Percentiles rank a stretch among this genome's conserved stretches.
Evolutionary conservation across 441 rosid species (phyloP).

Genomic region (Capsella rubella): DNA sequence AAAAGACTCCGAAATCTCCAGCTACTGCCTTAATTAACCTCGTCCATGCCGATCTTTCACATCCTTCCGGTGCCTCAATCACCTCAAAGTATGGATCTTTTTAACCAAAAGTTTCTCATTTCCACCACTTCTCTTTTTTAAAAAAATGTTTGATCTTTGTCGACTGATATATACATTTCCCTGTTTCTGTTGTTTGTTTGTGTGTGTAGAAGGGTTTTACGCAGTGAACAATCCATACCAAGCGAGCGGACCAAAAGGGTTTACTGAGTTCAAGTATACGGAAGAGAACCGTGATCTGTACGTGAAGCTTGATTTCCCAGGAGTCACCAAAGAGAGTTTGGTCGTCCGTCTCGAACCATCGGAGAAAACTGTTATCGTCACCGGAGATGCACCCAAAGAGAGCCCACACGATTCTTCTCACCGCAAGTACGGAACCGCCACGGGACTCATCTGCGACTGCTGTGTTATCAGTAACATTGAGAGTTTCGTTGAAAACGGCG

Average conservation of each 20-base stretch:
- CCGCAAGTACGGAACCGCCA: slow-evolving; percentile 37
- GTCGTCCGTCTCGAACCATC: not conserved
- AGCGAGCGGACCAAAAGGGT: slow-evolving; percentile 35
- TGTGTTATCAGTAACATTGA: slow-evolving; percentile 25
- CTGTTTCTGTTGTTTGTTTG: no score
- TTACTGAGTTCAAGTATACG: slow-evolving; percentile 33
- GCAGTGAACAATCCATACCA: slow-evolving; percentile 35
- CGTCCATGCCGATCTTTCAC: slow-evolving; percentile 13
- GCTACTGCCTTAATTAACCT: not conserved
- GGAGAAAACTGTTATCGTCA: slow-evolving; percentile 24
- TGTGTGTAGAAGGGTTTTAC: slow-evolving; percentile 31
- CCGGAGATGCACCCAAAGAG: slow-evolving; percentile 35
- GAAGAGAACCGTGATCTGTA: slow-evolving; percentile 29
- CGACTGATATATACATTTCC: not conserved
- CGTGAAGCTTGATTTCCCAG: slow-evolving; percentile 38
- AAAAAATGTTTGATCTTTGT: not conserved
- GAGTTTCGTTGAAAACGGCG: slow-evolving; percentile 33
- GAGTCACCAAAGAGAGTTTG: slow-evolving; percentile 18
- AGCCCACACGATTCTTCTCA: slow-evolving; percentile 21
- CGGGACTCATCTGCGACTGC: slow-evolving; percentile 34
- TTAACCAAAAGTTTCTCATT: not conserved
- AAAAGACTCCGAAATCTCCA: not conserved
- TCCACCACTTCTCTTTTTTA: not conserved
- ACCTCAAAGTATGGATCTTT: not conserved
- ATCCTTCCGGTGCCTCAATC: slow-evolving; percentile 21